phyloP scores from a whole-genome alignment of 139 green algal genomes.

The Volvox africanus region DNA sequence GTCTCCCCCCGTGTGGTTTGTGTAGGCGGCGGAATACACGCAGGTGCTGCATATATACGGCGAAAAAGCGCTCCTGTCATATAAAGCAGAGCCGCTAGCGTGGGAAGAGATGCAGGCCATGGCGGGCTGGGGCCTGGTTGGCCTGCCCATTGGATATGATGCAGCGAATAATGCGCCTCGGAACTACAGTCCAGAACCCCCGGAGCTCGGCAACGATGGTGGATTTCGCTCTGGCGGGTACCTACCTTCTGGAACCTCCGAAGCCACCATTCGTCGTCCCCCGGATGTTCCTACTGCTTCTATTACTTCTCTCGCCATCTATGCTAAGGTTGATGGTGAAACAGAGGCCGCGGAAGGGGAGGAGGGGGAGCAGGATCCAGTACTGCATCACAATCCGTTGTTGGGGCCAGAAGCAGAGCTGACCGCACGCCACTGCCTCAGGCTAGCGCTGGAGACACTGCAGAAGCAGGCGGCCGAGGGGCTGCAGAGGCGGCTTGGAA shows the following conservation, averaged over 20 bases:
- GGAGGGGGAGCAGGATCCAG: neutral
- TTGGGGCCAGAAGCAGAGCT: neutral
- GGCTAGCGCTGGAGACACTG: neutral
- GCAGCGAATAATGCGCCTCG: neutral
- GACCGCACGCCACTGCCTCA: neutral
- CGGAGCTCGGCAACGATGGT: neutral
- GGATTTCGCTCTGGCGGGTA: neutral
- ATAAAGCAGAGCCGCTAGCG: neutral
- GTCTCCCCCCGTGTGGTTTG: neutral
- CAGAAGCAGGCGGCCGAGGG: neutral
- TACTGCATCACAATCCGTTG: neutral
- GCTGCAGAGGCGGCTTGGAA: neutral
- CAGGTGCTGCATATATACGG: conserved; percentile 6
- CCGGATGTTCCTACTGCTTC: neutral
- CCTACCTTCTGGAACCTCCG: neutral
- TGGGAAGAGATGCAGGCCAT: conserved; percentile 44
- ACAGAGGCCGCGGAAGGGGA: neutral
- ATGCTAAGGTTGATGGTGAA: no score
- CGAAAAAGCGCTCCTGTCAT: neutral
- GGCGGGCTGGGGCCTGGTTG: conserved; percentile 4
- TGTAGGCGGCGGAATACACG: conserved; percentile 35
- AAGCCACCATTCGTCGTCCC: neutral
- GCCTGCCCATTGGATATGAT: conserved; percentile 28
- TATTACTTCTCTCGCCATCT: no score
- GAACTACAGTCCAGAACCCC: neutral